A percentile compares a stretch with the other conserved stretches of the same genome.
phyloP scores from a whole-genome alignment of 371 early-diverging fungal species.

The Chytridium lagenaria region DNA sequence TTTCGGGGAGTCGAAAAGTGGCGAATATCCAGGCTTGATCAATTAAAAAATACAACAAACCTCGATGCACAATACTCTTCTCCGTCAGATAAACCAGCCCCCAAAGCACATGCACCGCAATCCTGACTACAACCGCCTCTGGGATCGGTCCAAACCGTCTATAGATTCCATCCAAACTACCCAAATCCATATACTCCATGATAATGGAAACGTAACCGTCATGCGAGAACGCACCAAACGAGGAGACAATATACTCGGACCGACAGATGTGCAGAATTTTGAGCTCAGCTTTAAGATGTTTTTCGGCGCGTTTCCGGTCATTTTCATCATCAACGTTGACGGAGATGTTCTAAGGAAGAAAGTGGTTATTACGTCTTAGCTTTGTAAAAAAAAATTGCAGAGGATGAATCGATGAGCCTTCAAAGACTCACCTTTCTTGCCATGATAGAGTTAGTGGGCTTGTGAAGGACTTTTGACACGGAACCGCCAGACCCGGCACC shows the following conservation, averaged over 20 bases:
- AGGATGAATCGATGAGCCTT: background rate
- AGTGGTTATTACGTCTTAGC: conserved; percentile 14
- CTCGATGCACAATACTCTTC: conserved; percentile 86
- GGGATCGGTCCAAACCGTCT: conserved; percentile 75
- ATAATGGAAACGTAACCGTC: conserved; percentile 87
- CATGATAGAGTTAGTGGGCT: conserved; percentile 78
- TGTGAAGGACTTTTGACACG: conserved; percentile 81
- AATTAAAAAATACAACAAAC: conserved; percentile 19
- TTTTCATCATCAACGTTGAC: conserved; percentile 29
- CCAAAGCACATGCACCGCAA: conserved; percentile 66
- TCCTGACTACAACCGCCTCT: conserved; percentile 69
- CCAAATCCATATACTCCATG: conserved; percentile 79
- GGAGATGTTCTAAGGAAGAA: conserved; percentile 21
- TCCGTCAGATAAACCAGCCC: conserved; percentile 83
- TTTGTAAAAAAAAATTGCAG: too few species aligned
- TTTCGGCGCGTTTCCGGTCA: conserved; percentile 59
- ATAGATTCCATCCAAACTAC: conserved; percentile 66
- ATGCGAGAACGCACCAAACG: conserved; percentile 85
- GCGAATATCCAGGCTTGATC: background rate
- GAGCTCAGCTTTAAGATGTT: conserved; percentile 86
- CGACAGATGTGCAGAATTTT: conserved; percentile 80
- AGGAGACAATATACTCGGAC: conserved; percentile 86
- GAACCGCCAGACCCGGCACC: conserved; percentile 93
- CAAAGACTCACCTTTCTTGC: conserved; percentile 73
- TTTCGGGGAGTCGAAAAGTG: background rate